Evolutionary conservation across 1,284 basidiomycete genomes (phyloP).

Genomic region (Heterobasidion parviporum): DNA sequence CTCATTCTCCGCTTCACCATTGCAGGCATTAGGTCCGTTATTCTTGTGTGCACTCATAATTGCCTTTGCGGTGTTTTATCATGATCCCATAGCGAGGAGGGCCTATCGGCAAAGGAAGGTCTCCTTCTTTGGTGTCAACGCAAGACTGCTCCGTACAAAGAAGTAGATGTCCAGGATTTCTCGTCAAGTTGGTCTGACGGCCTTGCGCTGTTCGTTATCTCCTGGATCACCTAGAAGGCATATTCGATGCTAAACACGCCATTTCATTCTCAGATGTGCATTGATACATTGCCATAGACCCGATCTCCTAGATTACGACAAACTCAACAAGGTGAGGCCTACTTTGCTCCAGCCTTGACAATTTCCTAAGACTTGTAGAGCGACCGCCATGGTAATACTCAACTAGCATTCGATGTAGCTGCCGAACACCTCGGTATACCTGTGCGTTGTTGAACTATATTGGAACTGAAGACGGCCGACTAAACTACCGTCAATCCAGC

Average conservation of each 20-base stretch:
- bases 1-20: slow-evolving; percentile 96
- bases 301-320: slow-evolving; percentile 86
- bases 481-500: slow-evolving; percentile 34
- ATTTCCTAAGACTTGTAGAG: slow-evolving; percentile 27
- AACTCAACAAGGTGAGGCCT: slow-evolving; percentile 61
- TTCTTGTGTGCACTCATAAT: slow-evolving; percentile 4
- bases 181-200: slow-evolving; percentile 91
- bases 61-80: neutral
- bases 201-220: slow-evolving; percentile 73
- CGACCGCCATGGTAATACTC: slow-evolving; percentile 77
- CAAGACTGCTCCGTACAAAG: slow-evolving; percentile 87
- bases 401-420: slow-evolving; percentile 80
- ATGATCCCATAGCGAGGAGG: slow-evolving; percentile 72
- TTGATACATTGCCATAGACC: slow-evolving; percentile 96
- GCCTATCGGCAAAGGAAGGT: slow-evolving; percentile 93
- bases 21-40: slow-evolving; percentile 84
- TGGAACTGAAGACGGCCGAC: neutral
- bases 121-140: slow-evolving; percentile 96
- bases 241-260: neutral
- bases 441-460: slow-evolving; percentile 35
- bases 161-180: slow-evolving; percentile 93
- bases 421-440: slow-evolving; percentile 85
- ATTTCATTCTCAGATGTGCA: slow-evolving; percentile 64
- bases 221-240: neutral
- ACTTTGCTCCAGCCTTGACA: neutral